Conservation (phyloP, 208 protist species). For the Sergeia podlipaevii region DNA sequence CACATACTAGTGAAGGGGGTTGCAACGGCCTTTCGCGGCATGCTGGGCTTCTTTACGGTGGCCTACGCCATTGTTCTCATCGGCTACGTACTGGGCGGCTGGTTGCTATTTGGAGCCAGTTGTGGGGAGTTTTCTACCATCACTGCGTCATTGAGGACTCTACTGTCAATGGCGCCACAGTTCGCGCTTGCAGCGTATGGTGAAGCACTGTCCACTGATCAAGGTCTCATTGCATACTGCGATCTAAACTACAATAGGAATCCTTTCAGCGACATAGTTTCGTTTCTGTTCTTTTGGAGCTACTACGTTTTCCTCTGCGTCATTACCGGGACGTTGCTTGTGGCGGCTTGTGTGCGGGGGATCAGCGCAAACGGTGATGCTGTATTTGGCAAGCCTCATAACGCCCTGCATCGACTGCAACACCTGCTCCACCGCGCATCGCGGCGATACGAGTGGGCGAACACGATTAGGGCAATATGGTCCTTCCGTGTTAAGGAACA, state of each 20-base stretch:
- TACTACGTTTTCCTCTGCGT: conserved; percentile 8
- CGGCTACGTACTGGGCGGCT: conserved; percentile 23
- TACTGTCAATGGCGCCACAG: conserved; percentile 16
- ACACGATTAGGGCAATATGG: too few relatives aligned
- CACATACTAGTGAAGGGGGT: too few relatives aligned
- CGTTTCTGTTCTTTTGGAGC: conserved; percentile 21
- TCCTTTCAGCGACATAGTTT: conserved; percentile 6
- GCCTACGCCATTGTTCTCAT: conserved; percentile 19
- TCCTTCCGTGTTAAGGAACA: too few relatives aligned
- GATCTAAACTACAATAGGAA: background rate
- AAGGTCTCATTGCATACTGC: conserved; percentile 12
- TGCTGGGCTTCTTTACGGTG: background rate
- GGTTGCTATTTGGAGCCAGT: conserved; percentile 21
- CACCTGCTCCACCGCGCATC: too few relatives aligned
- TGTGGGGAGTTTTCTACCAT: conserved; percentile 13
- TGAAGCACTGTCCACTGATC: too few relatives aligned
- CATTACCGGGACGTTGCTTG: conserved; percentile 1
- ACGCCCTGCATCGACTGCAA: too few relatives aligned
- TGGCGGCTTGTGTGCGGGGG: too few relatives aligned
- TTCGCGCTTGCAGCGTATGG: too few relatives aligned
- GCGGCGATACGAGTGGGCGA: too few relatives aligned
- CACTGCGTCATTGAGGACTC: conserved; percentile 5
- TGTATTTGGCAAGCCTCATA: too few relatives aligned
- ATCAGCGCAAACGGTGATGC: too few relatives aligned
- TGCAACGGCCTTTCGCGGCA: conserved; percentile 1